A percentile compares a stretch with the other conserved stretches of the same genome.
phyloP scores from a whole-genome alignment of 148 eudicot genomes.

The Rhododendron griersonianum region DNA sequence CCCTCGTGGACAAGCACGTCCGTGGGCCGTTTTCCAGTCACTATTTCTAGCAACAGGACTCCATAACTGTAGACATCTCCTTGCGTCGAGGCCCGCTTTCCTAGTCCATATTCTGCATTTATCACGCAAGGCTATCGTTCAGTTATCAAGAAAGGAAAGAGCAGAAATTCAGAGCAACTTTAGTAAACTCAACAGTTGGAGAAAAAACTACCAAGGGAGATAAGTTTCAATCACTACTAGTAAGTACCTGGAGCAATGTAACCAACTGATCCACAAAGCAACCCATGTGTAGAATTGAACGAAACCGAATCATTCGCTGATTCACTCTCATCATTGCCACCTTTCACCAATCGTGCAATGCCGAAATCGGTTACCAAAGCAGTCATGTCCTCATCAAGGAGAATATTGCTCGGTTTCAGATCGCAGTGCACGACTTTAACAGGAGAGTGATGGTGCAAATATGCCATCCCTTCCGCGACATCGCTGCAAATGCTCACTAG shows the following conservation, averaged over 20 bases:
- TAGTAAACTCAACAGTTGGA: not conserved
- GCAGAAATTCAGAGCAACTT: not conserved
- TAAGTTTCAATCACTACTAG: not conserved
- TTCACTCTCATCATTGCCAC: constrained; percentile 29
- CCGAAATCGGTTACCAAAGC: constrained; percentile 82
- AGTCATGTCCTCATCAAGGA: constrained; percentile 72
- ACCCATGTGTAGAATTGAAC: constrained; percentile 53
- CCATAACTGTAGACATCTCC: constrained; percentile 90
- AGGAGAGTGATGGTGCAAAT: constrained; percentile 75
- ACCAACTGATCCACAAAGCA: constrained; percentile 79
- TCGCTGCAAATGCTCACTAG: constrained; percentile 62
- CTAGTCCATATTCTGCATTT: constrained; percentile 72
- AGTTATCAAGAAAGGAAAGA: not conserved
- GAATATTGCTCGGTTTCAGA: constrained; percentile 87
- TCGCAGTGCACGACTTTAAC: constrained; percentile 76
- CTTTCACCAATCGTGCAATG: constrained; percentile 56
- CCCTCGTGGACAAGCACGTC: constrained; percentile 52
- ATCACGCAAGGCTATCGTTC: not conserved
- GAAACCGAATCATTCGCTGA: constrained; percentile 31
- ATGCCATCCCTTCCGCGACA: constrained; percentile 75
- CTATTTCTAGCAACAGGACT: constrained; percentile 60
- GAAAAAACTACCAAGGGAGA: not conserved
- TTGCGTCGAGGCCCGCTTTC: constrained; percentile 64
- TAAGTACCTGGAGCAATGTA: constrained; percentile 80
- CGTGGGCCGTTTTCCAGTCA: constrained; percentile 80